phyloP scores from a whole-genome alignment of 2,329 filamentous ascomycete species.

The Diaporthe caulivora region DNA sequence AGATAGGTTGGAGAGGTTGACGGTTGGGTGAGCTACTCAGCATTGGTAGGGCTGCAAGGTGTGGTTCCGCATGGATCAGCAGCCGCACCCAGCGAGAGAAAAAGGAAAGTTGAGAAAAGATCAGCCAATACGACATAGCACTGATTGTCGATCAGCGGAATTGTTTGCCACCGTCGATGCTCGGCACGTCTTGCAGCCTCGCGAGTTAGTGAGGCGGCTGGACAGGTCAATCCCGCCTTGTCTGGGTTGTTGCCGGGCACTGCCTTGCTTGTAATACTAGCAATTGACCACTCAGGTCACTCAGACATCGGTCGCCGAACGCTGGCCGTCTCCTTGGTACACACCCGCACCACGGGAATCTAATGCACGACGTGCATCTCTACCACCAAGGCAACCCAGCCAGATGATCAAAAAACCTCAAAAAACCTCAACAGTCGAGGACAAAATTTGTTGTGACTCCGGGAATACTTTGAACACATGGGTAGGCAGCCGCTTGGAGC shows the following conservation, averaged over 20 bases:
- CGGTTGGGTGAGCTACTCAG: slow-evolving; percentile 44
- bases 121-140: slow-evolving; percentile 34
- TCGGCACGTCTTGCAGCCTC: slow-evolving; percentile 18
- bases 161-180: neutral
- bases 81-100: slow-evolving; percentile 16
- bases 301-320: neutral
- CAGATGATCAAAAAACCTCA: neutral
- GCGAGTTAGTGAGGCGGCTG: slow-evolving; percentile 2
- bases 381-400: neutral
- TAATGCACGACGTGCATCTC: slow-evolving; percentile 3
- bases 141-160: slow-evolving; percentile 26
- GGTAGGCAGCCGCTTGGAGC: slow-evolving; percentile 12
- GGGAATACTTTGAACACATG: neutral
- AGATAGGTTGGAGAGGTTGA: slow-evolving; percentile 70
- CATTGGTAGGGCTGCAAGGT: neutral
- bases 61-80: slow-evolving; percentile 16
- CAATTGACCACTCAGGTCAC: slow-evolving; percentile 17
- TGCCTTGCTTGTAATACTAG: slow-evolving; percentile 12
- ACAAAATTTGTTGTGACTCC: neutral
- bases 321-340: neutral
- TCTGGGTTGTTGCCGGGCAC: slow-evolving; percentile 6
- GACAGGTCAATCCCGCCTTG: neutral
- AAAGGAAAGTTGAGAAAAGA: slow-evolving; percentile 25
- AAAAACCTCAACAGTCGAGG: slow-evolving; percentile 11
- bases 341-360: slow-evolving; percentile 7